A percentile compares a stretch with the other conserved stretches of the same genome.
phyloP scores from a whole-genome alignment of 352 stramenopile species.

The Albugo candida region DNA sequence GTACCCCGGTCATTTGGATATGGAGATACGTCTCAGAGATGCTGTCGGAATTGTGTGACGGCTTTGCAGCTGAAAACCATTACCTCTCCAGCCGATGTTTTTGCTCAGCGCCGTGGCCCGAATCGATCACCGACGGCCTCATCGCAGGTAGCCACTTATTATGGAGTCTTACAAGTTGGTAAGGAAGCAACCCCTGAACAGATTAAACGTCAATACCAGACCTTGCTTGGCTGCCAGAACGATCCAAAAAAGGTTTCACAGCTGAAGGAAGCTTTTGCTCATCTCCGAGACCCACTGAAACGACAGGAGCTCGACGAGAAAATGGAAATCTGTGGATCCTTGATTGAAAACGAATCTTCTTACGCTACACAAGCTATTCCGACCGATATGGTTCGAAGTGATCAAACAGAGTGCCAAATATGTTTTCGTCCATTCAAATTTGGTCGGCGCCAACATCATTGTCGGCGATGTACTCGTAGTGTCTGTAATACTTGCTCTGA shows the following conservation, averaged over 20 bases:
- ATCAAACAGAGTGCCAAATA: slow-evolving; percentile 78
- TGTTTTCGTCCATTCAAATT: slow-evolving; percentile 78
- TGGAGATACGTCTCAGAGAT: slow-evolving; percentile 7
- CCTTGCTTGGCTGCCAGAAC: slow-evolving; percentile 12
- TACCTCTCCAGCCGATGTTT: slow-evolving; percentile 7
- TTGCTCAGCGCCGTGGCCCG: slow-evolving; percentile 12
- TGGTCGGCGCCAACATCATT: slow-evolving; percentile 63
- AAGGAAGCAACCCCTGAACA: slow-evolving; percentile 49
- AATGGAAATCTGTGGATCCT: slow-evolving; percentile 26
- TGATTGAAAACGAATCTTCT: slow-evolving; percentile 2
- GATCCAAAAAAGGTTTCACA: slow-evolving; percentile 32
- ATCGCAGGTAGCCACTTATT: slow-evolving; percentile 19
- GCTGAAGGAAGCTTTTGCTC: slow-evolving; percentile 62
- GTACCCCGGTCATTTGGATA: slow-evolving; percentile 9
- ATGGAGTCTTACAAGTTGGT: slow-evolving; percentile 45
- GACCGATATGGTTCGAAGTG: slow-evolving; percentile 52
- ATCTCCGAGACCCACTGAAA: slow-evolving; percentile 37
- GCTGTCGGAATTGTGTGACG: slow-evolving; percentile 7
- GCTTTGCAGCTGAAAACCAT: slow-evolving; percentile 8
- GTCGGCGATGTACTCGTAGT: slow-evolving; percentile 63
- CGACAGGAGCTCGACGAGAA: slow-evolving; percentile 40
- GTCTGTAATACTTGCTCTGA: slow-evolving; percentile 73
- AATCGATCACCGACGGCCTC: slow-evolving; percentile 6
- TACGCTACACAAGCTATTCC: slow-evolving; percentile 12
- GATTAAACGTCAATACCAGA: slow-evolving; percentile 63